Percentiles rank a stretch among this genome's conserved stretches.
phyloP scores from a whole-genome alignment of 2,329 filamentous ascomycete genomes.

The Penicillium sp. region DNA sequence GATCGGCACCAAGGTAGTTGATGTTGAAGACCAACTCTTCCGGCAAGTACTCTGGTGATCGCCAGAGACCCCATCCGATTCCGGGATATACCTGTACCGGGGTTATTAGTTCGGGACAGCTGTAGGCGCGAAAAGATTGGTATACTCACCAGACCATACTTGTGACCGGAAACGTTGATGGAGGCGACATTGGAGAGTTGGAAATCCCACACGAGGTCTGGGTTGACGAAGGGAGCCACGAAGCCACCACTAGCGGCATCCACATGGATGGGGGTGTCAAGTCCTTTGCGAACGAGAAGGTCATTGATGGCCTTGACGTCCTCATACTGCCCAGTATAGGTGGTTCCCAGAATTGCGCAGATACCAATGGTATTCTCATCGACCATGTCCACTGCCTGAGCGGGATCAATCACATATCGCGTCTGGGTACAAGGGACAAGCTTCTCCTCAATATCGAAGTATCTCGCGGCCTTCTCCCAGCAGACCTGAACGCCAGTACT shows the following conservation, averaged over 20 bases:
- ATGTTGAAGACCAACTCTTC: constrained; percentile 97
- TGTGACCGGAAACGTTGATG: constrained; percentile 94
- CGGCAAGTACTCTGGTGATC: constrained; percentile 75
- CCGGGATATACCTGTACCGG: constrained; percentile 94
- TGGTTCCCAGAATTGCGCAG: constrained; percentile 84
- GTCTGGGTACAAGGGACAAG: constrained; percentile 63
- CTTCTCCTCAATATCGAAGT: constrained; percentile 92
- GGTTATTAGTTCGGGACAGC: no score
- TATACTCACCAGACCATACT: constrained; percentile 72
- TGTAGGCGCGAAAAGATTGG: no score
- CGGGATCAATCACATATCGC: constrained; percentile 63
- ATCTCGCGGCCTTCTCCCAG: constrained; percentile 89
- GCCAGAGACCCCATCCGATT: constrained; percentile 92
- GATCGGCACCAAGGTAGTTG: constrained; percentile 95
- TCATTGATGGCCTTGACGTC: constrained; percentile 91
- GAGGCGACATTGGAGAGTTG: constrained; percentile 81
- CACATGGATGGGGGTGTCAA: constrained; percentile 87
- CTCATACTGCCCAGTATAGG: constrained; percentile 94
- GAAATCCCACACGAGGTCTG: constrained; percentile 87
- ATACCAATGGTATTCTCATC: constrained; percentile 83
- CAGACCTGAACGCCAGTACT: constrained; percentile 93
- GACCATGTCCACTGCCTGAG: constrained; percentile 59
- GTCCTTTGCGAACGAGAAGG: constrained; percentile 67
- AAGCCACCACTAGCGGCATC: constrained; percentile 92
- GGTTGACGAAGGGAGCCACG: constrained; percentile 85